phyloP scores from a whole-genome alignment of 441 rosid species.

The Aquilaria agallochum region DNA sequence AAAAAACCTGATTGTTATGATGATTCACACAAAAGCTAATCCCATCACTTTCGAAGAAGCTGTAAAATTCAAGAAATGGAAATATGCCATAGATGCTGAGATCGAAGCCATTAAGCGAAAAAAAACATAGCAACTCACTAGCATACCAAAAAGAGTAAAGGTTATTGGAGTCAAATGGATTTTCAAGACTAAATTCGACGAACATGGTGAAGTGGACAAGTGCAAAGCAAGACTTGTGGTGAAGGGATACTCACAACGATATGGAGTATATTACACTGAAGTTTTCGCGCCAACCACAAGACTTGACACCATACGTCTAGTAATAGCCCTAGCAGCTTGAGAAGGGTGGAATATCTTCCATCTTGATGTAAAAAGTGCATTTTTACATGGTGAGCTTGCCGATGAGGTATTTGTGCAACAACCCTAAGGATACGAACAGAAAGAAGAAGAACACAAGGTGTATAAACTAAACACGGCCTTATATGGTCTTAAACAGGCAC shows the following conservation, averaged over 20 bases:
- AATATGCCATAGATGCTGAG: neutral
- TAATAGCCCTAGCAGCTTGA: neutral
- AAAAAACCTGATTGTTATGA: neutral
- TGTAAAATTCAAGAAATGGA: neutral
- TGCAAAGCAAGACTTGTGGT: neutral
- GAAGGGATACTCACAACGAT: neutral
- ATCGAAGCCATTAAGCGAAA: neutral
- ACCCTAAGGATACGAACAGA: too few relatives aligned
- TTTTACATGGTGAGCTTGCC: too few relatives aligned
- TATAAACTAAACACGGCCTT: too few relatives aligned
- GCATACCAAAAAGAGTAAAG: neutral
- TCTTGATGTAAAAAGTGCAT: too few relatives aligned
- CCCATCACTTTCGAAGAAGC: neutral
- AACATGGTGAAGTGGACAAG: neutral
- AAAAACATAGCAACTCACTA: neutral
- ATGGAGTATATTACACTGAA: neutral
- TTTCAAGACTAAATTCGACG: neutral
- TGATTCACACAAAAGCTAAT: neutral
- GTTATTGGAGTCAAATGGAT: neutral
- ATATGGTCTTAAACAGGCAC: too few relatives aligned
- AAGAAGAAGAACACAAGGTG: too few relatives aligned
- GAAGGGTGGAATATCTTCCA: neutral
- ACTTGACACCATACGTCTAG: neutral
- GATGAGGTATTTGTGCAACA: too few relatives aligned
- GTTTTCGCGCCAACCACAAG: neutral